These are phyloP conservation scores for Zelopaecilomyces penicillatus DNA, from an alignment of 2,329 filamentous ascomycete species.

Conservation along the genomic window DNA sequence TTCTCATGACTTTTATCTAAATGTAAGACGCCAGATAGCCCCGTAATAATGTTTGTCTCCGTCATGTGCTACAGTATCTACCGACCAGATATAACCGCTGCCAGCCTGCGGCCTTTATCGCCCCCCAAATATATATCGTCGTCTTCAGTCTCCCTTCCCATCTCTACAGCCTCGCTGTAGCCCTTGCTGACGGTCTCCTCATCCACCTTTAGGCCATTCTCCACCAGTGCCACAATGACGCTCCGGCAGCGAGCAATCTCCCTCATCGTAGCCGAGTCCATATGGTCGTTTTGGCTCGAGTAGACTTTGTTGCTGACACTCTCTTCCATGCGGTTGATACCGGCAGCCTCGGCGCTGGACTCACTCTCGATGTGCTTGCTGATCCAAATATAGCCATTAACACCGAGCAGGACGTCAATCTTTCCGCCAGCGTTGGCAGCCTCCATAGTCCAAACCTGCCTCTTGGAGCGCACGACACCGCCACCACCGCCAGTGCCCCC, in stretches of 20 bases:
- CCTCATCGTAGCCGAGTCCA: conserved; percentile 65
- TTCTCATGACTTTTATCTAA: neutral
- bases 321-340: conserved; percentile 82
- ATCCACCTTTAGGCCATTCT: conserved; percentile 75
- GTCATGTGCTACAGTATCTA: conserved; percentile 9
- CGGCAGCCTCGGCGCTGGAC: conserved; percentile 36
- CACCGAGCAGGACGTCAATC: conserved; percentile 81
- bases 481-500: conserved; percentile 75
- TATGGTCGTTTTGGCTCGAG: conserved; percentile 87
- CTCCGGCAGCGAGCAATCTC: conserved; percentile 82
- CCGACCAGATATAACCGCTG: conserved; percentile 27
- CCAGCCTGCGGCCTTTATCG: conserved; percentile 44
- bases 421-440: conserved; percentile 47
- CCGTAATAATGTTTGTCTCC: too few relatives aligned
- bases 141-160: conserved; percentile 53
- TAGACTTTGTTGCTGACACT: conserved; percentile 78
- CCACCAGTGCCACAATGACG: conserved; percentile 73
- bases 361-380: conserved; percentile 67
- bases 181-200: conserved; percentile 79
- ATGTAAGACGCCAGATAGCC: too few relatives aligned
- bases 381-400: conserved; percentile 97
- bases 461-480: conserved; percentile 72
- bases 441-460: conserved; percentile 82
- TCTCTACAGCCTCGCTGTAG: conserved; percentile 73
- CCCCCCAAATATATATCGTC: conserved; percentile 55